Evolutionary conservation across 352 stramenopile species (phyloP).

Genomic region (Peronospora farinosa): DNA sequence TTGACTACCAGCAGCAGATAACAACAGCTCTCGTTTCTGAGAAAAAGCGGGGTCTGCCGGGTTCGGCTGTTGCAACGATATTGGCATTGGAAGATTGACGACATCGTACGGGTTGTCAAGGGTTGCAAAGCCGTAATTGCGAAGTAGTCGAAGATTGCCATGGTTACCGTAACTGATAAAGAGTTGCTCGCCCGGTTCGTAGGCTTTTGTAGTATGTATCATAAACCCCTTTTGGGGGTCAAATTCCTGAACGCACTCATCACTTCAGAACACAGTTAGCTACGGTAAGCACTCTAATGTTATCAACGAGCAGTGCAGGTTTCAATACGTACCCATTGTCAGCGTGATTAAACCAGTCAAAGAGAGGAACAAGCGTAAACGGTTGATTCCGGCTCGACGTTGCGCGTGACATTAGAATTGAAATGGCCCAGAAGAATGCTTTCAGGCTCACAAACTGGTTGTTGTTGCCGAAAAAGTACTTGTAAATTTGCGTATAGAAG

Average conservation of each 20-base stretch:
- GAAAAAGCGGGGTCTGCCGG: slow-evolving; percentile 24
- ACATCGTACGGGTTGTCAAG: slow-evolving; percentile 40
- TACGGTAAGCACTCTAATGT: background rate
- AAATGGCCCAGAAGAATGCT: slow-evolving; percentile 79
- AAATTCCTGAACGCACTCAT: slow-evolving; percentile 62
- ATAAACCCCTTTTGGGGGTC: slow-evolving; percentile 54
- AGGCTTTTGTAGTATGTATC: slow-evolving; percentile 51
- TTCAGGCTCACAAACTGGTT: slow-evolving; percentile 49
- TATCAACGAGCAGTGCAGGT: background rate
- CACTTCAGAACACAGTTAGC: slow-evolving; percentile 20
- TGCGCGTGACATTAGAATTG: slow-evolving; percentile 72
- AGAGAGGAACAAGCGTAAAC: slow-evolving; percentile 80
- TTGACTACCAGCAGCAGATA: slow-evolving; percentile 15
- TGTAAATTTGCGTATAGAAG: slow-evolving; percentile 67
- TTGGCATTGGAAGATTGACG: slow-evolving; percentile 35
- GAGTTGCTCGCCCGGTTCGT: slow-evolving; percentile 58
- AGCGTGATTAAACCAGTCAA: slow-evolving; percentile 84
- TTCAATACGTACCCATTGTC: slow-evolving; percentile 37
- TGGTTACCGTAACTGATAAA: slow-evolving; percentile 80
- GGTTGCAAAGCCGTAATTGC: slow-evolving; percentile 77
- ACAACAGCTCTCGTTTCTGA: slow-evolving; percentile 38
- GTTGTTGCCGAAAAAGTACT: slow-evolving; percentile 55
- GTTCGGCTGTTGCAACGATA: slow-evolving; percentile 31
- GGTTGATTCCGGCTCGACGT: slow-evolving; percentile 67
- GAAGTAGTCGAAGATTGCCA: slow-evolving; percentile 55